A percentile compares a stretch with the other conserved stretches of the same genome.
phyloP scores from a whole-genome alignment of 495 filamentous ascomycete genomes.

The Massariosphaeria phaeospora region DNA sequence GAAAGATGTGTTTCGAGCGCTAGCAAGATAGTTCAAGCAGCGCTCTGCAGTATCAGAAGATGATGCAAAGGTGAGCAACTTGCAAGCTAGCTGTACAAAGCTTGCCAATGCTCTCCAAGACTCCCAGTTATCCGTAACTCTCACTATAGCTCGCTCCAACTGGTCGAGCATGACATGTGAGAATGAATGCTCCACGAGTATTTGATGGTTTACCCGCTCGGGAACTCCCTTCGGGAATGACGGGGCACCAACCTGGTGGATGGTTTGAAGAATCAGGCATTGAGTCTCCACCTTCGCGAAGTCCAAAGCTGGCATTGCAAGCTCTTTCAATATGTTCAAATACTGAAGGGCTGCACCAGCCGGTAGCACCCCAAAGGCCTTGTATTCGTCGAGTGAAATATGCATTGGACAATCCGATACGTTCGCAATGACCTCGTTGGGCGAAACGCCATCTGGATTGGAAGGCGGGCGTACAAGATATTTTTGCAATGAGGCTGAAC shows the following conservation, averaged over 20 bases:
- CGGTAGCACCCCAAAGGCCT: slow-evolving; percentile 26
- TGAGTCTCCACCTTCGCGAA: slow-evolving; percentile 28
- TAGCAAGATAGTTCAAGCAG: slow-evolving; percentile 11
- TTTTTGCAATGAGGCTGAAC: slow-evolving; percentile 15
- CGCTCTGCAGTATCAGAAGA: not conserved
- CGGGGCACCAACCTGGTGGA: slow-evolving; percentile 24
- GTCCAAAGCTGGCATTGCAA: slow-evolving; percentile 16
- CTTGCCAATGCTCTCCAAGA: slow-evolving; percentile 15
- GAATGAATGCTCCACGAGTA: slow-evolving; percentile 10
- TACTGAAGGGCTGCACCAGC: slow-evolving; percentile 31
- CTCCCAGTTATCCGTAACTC: slow-evolving; percentile 32
- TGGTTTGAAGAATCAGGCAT: slow-evolving; percentile 28
- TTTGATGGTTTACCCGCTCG: slow-evolving; percentile 6
- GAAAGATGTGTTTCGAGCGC: slow-evolving; percentile 8
- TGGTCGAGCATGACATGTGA: not conserved
- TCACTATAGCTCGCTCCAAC: slow-evolving; percentile 1
- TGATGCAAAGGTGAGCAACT: slow-evolving; percentile 15
- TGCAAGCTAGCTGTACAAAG: slow-evolving; percentile 11
- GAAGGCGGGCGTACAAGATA: slow-evolving; percentile 16
- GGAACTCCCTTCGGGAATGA: not conserved
- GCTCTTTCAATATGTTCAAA: slow-evolving; percentile 29
- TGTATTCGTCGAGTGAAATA: slow-evolving; percentile 32
- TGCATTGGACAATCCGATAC: slow-evolving; percentile 23
- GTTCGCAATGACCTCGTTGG: slow-evolving; percentile 31
- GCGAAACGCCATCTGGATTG: not conserved